Conservation (phyloP, 2,329 filamentous ascomycete species). For the Pseudogymnoascus sp. region DNA sequence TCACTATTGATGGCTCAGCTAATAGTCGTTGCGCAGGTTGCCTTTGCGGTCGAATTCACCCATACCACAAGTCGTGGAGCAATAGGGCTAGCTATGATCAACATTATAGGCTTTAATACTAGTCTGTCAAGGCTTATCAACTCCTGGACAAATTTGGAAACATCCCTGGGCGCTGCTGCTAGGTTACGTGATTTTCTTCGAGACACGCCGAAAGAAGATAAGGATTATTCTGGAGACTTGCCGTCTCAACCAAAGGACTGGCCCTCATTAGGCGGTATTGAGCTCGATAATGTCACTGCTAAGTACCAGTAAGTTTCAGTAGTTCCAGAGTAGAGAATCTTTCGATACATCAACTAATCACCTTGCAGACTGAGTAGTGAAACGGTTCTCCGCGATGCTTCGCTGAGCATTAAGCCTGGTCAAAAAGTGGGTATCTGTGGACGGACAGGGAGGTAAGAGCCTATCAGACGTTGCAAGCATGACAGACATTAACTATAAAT, state of each 20-base stretch:
- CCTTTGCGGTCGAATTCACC: constrained; percentile 20
- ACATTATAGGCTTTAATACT: constrained; percentile 16
- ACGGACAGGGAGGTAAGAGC: constrained; percentile 27
- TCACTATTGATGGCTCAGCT: background rate
- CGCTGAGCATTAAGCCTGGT: constrained; percentile 22
- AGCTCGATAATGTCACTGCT: constrained; percentile 23
- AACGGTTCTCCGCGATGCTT: background rate
- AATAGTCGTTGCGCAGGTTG: constrained; percentile 22
- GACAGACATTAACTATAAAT: background rate
- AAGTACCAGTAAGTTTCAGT: background rate
- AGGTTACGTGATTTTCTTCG: background rate
- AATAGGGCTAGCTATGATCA: constrained; percentile 26
- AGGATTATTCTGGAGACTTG: background rate
- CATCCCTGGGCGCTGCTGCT: background rate
- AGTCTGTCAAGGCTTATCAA: constrained; percentile 15
- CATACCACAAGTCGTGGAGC: constrained; percentile 14
- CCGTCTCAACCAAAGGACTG: constrained; percentile 17
- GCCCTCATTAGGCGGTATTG: constrained; percentile 26
- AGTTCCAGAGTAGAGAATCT: background rate
- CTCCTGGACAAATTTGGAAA: background rate
- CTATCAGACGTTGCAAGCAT: background rate
- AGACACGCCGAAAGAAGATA: background rate
- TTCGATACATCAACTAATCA: background rate
- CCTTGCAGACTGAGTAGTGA: background rate
- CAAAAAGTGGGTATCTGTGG: constrained; percentile 31